phyloP scores from a whole-genome alignment of 441 rosid genomes.

The Brassica hybrid region DNA sequence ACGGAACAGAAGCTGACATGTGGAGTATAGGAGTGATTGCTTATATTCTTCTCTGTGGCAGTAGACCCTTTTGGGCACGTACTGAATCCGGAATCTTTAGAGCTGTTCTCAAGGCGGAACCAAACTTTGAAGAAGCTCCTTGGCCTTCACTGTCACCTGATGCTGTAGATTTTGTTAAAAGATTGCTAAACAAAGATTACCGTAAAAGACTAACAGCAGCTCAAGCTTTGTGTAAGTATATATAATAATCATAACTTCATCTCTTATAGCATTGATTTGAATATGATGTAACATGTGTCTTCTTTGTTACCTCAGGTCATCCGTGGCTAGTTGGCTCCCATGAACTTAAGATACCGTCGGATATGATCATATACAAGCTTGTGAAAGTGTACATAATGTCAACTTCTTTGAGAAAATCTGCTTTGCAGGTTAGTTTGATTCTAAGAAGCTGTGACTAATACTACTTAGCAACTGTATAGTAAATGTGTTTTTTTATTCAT shows the following conservation, averaged over 20 bases:
- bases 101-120: constrained; percentile 81
- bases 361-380: constrained; percentile 72
- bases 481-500: background rate
- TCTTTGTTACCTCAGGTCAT: constrained; percentile 58
- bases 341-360: constrained; percentile 71
- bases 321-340: constrained; percentile 75
- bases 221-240: constrained; percentile 74
- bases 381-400: constrained; percentile 68
- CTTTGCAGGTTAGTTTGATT: constrained; percentile 57
- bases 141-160: constrained; percentile 85
- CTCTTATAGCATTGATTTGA: background rate
- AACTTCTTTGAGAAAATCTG: constrained; percentile 69
- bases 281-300: background rate
- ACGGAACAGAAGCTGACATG: constrained; percentile 89
- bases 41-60: constrained; percentile 82
- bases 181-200: constrained; percentile 77
- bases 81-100: constrained; percentile 85
- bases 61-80: constrained; percentile 93
- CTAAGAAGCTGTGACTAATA: background rate
- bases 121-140: constrained; percentile 77
- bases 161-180: constrained; percentile 76
- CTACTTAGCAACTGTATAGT: too few relatives aligned
- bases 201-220: constrained; percentile 85
- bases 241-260: background rate
- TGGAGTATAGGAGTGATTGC: constrained; percentile 93